Base-by-base conservation (phyloP, 23 red algal species). In the Pyropia yezoensis region DNA sequence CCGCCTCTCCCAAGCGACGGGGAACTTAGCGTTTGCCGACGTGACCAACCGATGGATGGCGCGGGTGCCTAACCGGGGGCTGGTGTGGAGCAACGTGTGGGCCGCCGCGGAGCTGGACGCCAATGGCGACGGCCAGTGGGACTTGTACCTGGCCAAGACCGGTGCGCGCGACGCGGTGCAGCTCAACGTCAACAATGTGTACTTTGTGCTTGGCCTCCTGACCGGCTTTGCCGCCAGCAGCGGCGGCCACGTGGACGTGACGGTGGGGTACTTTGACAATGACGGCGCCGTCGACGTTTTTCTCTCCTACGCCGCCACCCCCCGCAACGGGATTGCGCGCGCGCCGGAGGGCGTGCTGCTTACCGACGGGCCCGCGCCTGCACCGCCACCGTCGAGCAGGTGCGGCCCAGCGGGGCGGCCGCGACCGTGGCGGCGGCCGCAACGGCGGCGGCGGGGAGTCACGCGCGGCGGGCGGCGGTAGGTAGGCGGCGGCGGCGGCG, bases 201-300 rank as follows among this genome's bases (percentile, higher is more conserved):
- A 71, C 27, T 65, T 81, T 17, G 65, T 70, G 14, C 32, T 70
- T 1, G 9, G 27, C 17, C 39, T 15, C 23, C 18, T 50, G 8
- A 58, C 64, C 45, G 77, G 77, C 8, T 50, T 81, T 13, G 65
- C 77, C 15, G 33, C 33, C 8, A 18, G 52, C 12, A 81, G 65
- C 8, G 1, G 14, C 27, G 30, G 55, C 12, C 19, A 33, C 30
- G 30, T 59, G n/a, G 77, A 67, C 6, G 80, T 85, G 3, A 85
- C 80, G 2, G 69, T 61, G 1, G 80, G 80, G 3, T 68, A 83
- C 68, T 83, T 83, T 18, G 74, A 83, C 62, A 83, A 83, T 28
- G 79, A 83, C 55, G 79, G 79, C 16, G 55, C 9, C 23, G 60
- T 83, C 19, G 79, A 83, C 57, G 21, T 83, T 18, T 54, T 80